Base-by-base conservation (phyloP, 495 filamentous ascomycete genomes). In the Lichina pygmaea region DNA sequence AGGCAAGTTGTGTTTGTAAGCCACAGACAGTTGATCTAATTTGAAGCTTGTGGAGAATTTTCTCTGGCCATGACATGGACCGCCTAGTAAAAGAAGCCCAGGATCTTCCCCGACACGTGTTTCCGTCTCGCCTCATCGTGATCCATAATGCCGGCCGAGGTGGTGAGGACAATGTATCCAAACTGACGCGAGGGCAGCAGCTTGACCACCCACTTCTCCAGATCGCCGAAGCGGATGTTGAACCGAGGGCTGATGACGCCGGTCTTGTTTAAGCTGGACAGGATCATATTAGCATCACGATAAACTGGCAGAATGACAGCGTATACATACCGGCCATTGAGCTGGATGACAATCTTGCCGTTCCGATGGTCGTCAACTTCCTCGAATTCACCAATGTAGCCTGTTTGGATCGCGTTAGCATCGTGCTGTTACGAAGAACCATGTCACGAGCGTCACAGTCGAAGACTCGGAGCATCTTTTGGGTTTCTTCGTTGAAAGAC, bases 331-430 rank as follows among this genome's bases (percentile, higher is more conserved):
- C 77, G 78, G 59, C 78, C 77, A 65, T 81, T 89, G 52, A 93
- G 77, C 68, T 92, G 82, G 66, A 93, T 84, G 58, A 93, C 83
- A 53, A 94, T 91, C 75, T 93, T 93, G 71, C 84, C 91, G 59
- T 82, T 84, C 58, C 89, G 82, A 76, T 97, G 89, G 70, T 97
- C 84, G 60, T 97, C 89, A 57, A 97, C 81, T 68, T 94, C 84
- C 73, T 95, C 91, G 65, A 95, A 97, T 68, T 95, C 91, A 68
- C 86, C 89, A 64, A 97, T 95, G 71, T 94, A 97, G 60, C 89
- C 89, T 93, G 59, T 24, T 24, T 24, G 24, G 24, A 24, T 24
- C 2, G 24, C 24, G 4, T 24, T 24, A 24, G 24, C 24, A 24
- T 24, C 24, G 4, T 24, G 24, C 24, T 24, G 24, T 24, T 24